A percentile compares a stretch with the other conserved stretches of the same genome.
phyloP scores from a whole-genome alignment of 371 early-diverging fungal species.

The Basidiobolus meristosporus region DNA sequence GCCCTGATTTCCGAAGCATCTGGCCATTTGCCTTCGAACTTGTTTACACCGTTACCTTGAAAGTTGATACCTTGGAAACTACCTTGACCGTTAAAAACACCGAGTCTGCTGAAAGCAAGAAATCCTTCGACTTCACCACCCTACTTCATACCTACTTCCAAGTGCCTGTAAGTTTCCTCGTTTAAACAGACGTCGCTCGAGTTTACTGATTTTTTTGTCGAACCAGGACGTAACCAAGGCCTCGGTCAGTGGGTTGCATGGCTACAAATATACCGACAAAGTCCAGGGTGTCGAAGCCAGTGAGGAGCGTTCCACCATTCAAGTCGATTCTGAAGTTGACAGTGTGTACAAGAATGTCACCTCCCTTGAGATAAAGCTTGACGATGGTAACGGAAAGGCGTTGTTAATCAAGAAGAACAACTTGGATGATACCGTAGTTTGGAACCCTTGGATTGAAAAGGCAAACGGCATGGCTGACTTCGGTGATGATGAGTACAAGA shows the following conservation, averaged over 20 bases:
- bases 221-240: constrained; percentile 38
- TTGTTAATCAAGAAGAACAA: constrained; percentile 26
- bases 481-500: constrained; percentile 55
- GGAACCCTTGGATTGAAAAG: constrained; percentile 93
- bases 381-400: constrained; percentile 17
- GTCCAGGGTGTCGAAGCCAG: constrained; percentile 15
- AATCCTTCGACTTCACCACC: constrained; percentile 59
- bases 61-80: constrained; percentile 41
- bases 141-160: constrained; percentile 83
- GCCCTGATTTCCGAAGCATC: constrained; percentile 20
- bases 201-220: no score
- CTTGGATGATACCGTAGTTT: constrained; percentile 67
- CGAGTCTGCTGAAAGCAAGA: constrained; percentile 14
- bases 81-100: constrained; percentile 44
- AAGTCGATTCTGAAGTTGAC: constrained; percentile 47
- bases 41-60: constrained; percentile 58
- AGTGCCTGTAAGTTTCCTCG: constrained; percentile 42
- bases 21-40: constrained; percentile 65
- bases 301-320: not conserved
- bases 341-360: constrained; percentile 44
- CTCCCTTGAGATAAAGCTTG: constrained; percentile 23
- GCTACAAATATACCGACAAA: constrained; percentile 51
- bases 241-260: constrained; percentile 34
- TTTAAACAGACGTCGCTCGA: no score
- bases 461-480: constrained; percentile 81